Evolutionary conservation across 164 flowering plant species (phyloP).

Genomic region (Aristolochia fimbriata): DNA sequence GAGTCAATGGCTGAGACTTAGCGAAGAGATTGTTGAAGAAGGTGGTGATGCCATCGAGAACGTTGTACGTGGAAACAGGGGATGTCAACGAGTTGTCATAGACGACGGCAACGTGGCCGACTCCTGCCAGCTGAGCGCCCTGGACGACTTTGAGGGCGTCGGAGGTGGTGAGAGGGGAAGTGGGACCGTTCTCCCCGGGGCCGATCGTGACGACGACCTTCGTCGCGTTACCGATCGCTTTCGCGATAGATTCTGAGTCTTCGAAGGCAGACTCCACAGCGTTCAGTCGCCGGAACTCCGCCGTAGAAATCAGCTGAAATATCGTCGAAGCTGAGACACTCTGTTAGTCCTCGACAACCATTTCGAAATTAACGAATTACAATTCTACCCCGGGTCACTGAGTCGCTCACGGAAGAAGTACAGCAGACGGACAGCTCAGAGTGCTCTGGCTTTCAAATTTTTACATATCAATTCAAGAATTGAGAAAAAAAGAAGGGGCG

Average conservation of each 20-base stretch:
- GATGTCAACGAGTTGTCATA: conserved; percentile 30
- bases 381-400: too few relatives aligned
- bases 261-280: conserved; percentile 67
- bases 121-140: conserved; percentile 78
- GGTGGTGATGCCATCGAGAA: conserved; percentile 60
- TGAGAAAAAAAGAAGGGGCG: too few relatives aligned
- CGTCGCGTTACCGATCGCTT: conserved; percentile 86
- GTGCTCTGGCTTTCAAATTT: too few relatives aligned
- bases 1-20: conserved; percentile 38
- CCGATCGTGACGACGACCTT: conserved; percentile 93
- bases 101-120: conserved; percentile 66
- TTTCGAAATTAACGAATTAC: too few relatives aligned
- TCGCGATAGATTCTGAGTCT: conserved; percentile 67
- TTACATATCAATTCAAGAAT: too few relatives aligned
- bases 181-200: conserved; percentile 60
- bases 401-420: too few relatives aligned
- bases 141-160: conserved; percentile 69
- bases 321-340: too few relatives aligned
- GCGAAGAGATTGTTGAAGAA: conserved; percentile 84
- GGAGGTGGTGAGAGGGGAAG: conserved; percentile 34
- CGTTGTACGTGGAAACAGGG: conserved; percentile 38
- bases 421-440: too few relatives aligned
- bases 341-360: too few relatives aligned
- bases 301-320: conserved; percentile 56
- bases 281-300: conserved; percentile 64